Conservation (phyloP, 2,329 filamentous ascomycete species). For the Zymoseptoria ardabiliae region DNA sequence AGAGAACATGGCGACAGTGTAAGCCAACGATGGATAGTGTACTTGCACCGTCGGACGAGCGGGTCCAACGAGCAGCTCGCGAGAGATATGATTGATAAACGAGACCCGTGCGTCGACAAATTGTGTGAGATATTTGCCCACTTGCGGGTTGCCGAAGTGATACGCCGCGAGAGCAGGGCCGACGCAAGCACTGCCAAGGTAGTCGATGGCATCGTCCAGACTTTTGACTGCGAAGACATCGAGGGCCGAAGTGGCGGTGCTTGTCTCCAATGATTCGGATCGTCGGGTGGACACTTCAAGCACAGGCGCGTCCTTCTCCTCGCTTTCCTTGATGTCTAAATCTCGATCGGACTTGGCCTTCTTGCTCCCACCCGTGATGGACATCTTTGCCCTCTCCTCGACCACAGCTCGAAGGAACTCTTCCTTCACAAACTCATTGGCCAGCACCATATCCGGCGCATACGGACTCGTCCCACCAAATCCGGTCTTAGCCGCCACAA, state of each 20-base stretch:
- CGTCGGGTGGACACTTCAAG: constrained; percentile 18
- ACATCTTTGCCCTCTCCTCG: constrained; percentile 31
- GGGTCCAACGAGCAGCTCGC: constrained; percentile 43
- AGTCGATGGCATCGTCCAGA: constrained; percentile 49
- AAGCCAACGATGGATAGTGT: constrained; percentile 30
- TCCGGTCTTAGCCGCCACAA: constrained; percentile 48
- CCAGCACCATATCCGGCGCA: constrained; percentile 54
- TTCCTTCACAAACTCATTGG: constrained; percentile 56
- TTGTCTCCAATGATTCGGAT: constrained; percentile 21
- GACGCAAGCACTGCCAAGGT: constrained; percentile 22
- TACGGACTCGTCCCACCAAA: constrained; percentile 53
- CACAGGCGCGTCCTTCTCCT: constrained; percentile 19
- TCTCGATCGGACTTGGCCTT: constrained; percentile 3
- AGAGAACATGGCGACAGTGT: constrained; percentile 40
- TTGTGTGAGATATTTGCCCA: constrained; percentile 54
- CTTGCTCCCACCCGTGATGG: constrained; percentile 5
- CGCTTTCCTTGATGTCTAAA: not conserved
- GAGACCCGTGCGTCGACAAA: constrained; percentile 46
- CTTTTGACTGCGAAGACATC: constrained; percentile 42
- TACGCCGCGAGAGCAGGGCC: constrained; percentile 42
- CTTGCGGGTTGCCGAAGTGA: constrained; percentile 43
- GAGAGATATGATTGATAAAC: constrained; percentile 52
- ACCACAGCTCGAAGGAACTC: constrained; percentile 47
- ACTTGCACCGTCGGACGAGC: constrained; percentile 29
- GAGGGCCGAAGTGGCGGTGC: constrained; percentile 38